A percentile compares a stretch with the other conserved stretches of the same genome.
These are phyloP conservation scores for Plasmodium billcollinsi DNA, from an alignment of 169 alveolate species.

Conservation along the genomic window DNA sequence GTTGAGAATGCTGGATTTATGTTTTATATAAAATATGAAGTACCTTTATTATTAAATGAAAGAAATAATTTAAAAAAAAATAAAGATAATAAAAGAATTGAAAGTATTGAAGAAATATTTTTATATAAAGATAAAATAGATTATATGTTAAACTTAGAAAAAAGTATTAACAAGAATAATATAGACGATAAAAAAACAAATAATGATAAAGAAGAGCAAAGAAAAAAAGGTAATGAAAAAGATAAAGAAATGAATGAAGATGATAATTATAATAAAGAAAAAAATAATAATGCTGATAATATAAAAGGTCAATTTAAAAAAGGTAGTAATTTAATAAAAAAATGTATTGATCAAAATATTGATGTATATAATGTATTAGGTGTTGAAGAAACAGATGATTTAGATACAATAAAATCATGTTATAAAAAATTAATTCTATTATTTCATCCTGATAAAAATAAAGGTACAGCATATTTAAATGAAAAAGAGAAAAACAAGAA, in stretches of 20 bases:
- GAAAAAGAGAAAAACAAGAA: constrained; percentile 71
- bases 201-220: neutral
- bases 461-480: constrained; percentile 36
- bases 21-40: constrained; percentile 81
- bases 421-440: constrained; percentile 83
- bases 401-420: constrained; percentile 78
- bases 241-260: constrained; percentile 1
- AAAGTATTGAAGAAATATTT: constrained; percentile 51
- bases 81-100: constrained; percentile 6
- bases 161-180: neutral
- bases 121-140: constrained; percentile 67
- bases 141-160: constrained; percentile 15
- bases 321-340: constrained; percentile 76
- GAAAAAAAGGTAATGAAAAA: constrained; percentile 9
- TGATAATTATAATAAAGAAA: constrained; percentile 13
- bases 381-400: constrained; percentile 83
- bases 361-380: constrained; percentile 82
- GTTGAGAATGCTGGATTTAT: constrained; percentile 86
- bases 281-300: constrained; percentile 27
- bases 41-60: constrained; percentile 1
- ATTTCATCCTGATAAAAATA: constrained; percentile 86
- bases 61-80: constrained; percentile 19
- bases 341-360: constrained; percentile 80
- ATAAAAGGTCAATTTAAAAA: constrained; percentile 32
- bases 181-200: neutral